A percentile compares a stretch with the other conserved stretches of the same genome.
phyloP scores from a whole-genome alignment of 345 rosid genomes.

The Gossypium longicalyx region DNA sequence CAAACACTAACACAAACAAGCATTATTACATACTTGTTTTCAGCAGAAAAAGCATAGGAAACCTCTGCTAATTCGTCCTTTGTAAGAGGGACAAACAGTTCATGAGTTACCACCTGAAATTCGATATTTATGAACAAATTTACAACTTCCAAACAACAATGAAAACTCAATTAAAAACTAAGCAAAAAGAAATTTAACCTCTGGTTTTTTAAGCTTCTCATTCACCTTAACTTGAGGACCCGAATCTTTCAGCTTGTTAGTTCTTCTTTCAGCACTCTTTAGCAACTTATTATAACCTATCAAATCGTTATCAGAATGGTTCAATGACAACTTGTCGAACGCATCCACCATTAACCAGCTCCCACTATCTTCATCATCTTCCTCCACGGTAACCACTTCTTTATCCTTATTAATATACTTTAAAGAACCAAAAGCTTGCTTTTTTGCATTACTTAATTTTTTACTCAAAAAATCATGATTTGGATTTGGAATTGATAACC shows the following conservation, averaged over 20 bases:
- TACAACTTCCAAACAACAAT: neutral
- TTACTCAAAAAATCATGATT: constrained; percentile 18
- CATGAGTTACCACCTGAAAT: constrained; percentile 49
- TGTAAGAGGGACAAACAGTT: constrained; percentile 66
- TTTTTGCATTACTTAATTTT: constrained; percentile 35
- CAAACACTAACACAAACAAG: constrained; percentile 5
- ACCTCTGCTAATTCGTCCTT: constrained; percentile 67
- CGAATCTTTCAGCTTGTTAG: constrained; percentile 40
- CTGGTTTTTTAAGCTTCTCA: constrained; percentile 32
- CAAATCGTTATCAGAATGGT: constrained; percentile 23
- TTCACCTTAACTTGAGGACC: constrained; percentile 49
- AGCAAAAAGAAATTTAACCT: constrained; percentile 25
- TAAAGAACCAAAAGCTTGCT: constrained; percentile 39
- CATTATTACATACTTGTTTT: constrained; percentile 37
- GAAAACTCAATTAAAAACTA: neutral
- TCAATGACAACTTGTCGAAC: constrained; percentile 41
- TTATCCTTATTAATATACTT: constrained; percentile 32
- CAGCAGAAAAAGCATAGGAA: constrained; percentile 43
- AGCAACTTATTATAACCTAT: constrained; percentile 62
- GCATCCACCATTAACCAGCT: constrained; percentile 37
- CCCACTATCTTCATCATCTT: constrained; percentile 36
- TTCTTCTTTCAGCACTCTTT: constrained; percentile 44
- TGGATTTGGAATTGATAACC: constrained; percentile 20
- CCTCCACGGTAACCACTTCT: constrained; percentile 43
- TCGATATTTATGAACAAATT: constrained; percentile 2